phyloP scores from a whole-genome alignment of 202 grass and related monocot species.

The Elaeis oleifera region DNA sequence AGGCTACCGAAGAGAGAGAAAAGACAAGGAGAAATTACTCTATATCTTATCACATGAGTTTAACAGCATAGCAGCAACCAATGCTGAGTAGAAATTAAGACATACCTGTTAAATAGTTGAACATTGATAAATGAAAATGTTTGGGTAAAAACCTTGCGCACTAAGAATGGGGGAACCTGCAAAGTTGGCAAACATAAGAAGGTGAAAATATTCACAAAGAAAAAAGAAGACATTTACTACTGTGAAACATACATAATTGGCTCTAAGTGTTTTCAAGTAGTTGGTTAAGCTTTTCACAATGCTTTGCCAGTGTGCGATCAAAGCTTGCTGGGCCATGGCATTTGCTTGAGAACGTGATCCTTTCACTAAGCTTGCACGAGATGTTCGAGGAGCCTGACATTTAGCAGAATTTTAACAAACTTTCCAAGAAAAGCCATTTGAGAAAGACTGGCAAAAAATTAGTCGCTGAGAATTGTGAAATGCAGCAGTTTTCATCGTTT shows the following conservation, averaged over 20 bases:
- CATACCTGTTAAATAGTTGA: constrained; percentile 95
- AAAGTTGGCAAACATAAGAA: constrained; percentile 18
- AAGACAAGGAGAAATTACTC: constrained; percentile 8
- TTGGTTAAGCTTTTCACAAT: constrained; percentile 91
- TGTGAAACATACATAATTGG: constrained; percentile 72
- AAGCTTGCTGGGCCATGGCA: constrained; percentile 86
- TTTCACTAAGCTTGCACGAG: constrained; percentile 92
- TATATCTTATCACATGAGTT: constrained; percentile 9
- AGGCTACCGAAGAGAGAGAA: constrained; percentile 41
- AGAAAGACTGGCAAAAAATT: constrained; percentile 1
- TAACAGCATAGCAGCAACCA: constrained; percentile 17
- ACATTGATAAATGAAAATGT: constrained; percentile 98
- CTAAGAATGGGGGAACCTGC: constrained; percentile 89
- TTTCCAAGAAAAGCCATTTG: not conserved
- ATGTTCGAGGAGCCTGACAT: constrained; percentile 93
- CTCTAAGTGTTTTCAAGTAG: constrained; percentile 83
- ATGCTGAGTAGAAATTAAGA: constrained; percentile 22
- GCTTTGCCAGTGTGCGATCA: constrained; percentile 98
- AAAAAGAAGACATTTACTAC: constrained; percentile 2
- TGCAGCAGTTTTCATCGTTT: not conserved
- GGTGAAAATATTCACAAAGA: constrained; percentile 4
- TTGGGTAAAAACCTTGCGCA: constrained; percentile 93
- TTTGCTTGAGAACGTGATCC: constrained; percentile 93
- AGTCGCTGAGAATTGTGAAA: not conserved
- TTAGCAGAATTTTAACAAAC: constrained; percentile 16